A percentile compares a stretch with the other conserved stretches of the same genome.
phyloP scores from a whole-genome alignment of 139 green algal species.

The Chlamydomonas sp. region DNA sequence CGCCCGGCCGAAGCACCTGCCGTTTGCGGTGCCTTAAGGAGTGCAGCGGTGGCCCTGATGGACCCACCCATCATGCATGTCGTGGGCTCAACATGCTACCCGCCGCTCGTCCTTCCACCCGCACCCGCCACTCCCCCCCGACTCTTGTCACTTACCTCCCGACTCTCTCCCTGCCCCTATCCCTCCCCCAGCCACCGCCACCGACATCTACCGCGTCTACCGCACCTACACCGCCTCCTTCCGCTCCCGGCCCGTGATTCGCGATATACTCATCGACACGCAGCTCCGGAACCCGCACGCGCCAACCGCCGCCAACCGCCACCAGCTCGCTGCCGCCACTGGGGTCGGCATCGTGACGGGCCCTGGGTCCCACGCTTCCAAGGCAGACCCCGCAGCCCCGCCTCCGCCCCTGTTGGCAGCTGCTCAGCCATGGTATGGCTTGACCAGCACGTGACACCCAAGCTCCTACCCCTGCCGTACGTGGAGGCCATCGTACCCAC shows the following conservation, averaged over 20 bases:
- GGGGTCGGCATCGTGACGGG: neutral
- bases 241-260: slow-evolving; percentile 13
- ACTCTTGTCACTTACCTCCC: too few relatives aligned
- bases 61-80: too few relatives aligned
- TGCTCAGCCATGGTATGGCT: slow-evolving; percentile 8
- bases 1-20: too few relatives aligned
- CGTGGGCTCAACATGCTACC: too few relatives aligned
- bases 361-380: neutral
- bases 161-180: too few relatives aligned
- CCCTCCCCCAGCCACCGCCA: neutral
- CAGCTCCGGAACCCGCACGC: neutral
- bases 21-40: too few relatives aligned
- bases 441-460: slow-evolving; percentile 10
- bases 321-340: neutral
- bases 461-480: neutral
- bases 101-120: too few relatives aligned
- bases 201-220: slow-evolving; percentile 16
- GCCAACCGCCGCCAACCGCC: neutral
- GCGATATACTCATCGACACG: slow-evolving; percentile 28
- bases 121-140: too few relatives aligned
- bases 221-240: slow-evolving; percentile 18
- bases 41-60: too few relatives aligned
- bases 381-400: neutral
- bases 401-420: neutral
- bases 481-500: slow-evolving; percentile 2